Conservation (phyloP, 495 filamentous ascomycete species). For the Choiromyces venosus region DNA sequence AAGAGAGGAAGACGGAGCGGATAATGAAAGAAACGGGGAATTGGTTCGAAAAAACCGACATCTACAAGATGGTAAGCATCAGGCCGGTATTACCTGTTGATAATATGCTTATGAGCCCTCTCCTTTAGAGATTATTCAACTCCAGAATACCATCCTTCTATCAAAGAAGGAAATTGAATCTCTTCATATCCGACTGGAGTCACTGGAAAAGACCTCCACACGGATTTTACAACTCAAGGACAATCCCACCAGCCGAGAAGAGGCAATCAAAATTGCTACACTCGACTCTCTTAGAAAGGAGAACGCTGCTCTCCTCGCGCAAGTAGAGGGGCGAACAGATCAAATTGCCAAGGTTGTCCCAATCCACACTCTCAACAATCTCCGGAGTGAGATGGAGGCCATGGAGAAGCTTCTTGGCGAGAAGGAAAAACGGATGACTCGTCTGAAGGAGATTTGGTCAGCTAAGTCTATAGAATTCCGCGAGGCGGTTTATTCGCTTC, state of each 20-base stretch:
- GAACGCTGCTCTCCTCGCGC: constrained; percentile 73
- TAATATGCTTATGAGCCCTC: background rate
- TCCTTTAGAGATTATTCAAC: constrained; percentile 51
- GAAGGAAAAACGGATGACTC: constrained; percentile 73
- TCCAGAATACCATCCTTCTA: constrained; percentile 57
- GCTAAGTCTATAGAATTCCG: constrained; percentile 88
- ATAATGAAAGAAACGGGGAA: constrained; percentile 73
- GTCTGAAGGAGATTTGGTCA: constrained; percentile 83
- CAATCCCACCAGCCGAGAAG: constrained; percentile 80
- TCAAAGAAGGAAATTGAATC: constrained; percentile 40
- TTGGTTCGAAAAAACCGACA: constrained; percentile 77
- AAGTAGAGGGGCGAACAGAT: constrained; percentile 55
- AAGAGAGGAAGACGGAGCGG: constrained; percentile 55
- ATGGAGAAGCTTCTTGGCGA: constrained; percentile 68
- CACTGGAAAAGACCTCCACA: constrained; percentile 67
- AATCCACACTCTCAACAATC: constrained; percentile 65
- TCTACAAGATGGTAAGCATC: constrained; percentile 60
- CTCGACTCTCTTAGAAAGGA: constrained; percentile 71
- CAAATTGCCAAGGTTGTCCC: constrained; percentile 55
- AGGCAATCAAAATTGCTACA: constrained; percentile 73
- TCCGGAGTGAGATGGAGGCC: constrained; percentile 64
- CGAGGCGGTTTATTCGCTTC: constrained; percentile 77
- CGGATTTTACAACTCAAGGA: constrained; percentile 80
- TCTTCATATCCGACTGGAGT: constrained; percentile 46
- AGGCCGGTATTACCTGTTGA: background rate